Conservation (phyloP, 2,329 filamentous ascomycete species). For the Colletotrichum musae region DNA sequence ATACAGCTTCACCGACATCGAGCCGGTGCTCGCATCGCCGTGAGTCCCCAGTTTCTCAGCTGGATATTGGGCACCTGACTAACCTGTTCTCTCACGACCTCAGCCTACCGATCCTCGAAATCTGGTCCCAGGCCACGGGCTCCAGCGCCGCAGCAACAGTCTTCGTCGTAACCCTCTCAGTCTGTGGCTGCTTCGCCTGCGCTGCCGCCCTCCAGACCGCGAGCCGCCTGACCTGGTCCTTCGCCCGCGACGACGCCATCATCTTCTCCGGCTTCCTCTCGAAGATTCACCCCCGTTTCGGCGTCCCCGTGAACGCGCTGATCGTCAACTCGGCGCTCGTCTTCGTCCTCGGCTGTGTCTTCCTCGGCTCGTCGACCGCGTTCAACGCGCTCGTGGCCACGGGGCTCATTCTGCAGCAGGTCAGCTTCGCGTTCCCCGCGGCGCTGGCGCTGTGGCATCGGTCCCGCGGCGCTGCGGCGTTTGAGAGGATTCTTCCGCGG, state of each 20-base stretch:
- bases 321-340: slow-evolving; percentile 16
- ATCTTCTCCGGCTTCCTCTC: slow-evolving; percentile 15
- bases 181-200: slow-evolving; percentile 36
- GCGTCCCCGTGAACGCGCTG: slow-evolving; percentile 31
- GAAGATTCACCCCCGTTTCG: not conserved
- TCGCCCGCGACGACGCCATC: slow-evolving; percentile 33
- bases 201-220: slow-evolving; percentile 28
- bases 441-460: slow-evolving; percentile 18
- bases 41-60: not conserved
- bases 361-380: slow-evolving; percentile 27
- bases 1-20: slow-evolving; percentile 44
- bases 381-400: slow-evolving; percentile 37
- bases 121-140: slow-evolving; percentile 29
- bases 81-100: no score
- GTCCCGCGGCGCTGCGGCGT: not conserved
- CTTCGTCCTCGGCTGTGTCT: slow-evolving; percentile 19
- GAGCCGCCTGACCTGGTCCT: slow-evolving; percentile 36
- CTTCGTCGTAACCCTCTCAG: not conserved
- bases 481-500: slow-evolving; percentile 6
- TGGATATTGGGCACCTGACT: not conserved
- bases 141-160: slow-evolving; percentile 12
- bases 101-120: slow-evolving; percentile 28
- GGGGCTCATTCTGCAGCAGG: slow-evolving; percentile 32
- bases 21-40: slow-evolving; percentile 34
- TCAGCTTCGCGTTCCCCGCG: slow-evolving; percentile 32